Evolutionary conservation across 2,329 filamentous ascomycete genomes (phyloP).

Genomic region (Phaeophleospora eucalypticola): DNA sequence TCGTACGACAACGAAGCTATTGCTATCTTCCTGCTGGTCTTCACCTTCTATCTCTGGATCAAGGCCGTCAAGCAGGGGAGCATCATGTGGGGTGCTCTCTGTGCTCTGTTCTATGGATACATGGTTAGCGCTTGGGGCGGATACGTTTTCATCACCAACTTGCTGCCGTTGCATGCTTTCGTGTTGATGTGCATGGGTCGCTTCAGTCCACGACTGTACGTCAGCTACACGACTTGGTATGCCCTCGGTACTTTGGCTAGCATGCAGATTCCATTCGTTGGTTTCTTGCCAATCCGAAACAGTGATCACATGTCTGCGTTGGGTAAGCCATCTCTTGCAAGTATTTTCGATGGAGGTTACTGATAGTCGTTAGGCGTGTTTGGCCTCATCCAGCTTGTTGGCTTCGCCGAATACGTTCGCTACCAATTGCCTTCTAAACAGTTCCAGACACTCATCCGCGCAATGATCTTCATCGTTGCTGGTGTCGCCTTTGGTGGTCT

Average conservation of each 20-base stretch:
- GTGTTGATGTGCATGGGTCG: conserved; percentile 94
- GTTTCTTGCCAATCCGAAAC: conserved; percentile 91
- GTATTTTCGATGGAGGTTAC: conserved; percentile 21
- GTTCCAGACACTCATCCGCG: conserved; percentile 83
- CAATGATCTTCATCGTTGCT: conserved; percentile 71
- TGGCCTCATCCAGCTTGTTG: conserved; percentile 88
- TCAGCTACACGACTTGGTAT: conserved; percentile 98
- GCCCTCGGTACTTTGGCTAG: conserved; percentile 90
- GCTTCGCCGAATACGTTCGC: conserved; percentile 85
- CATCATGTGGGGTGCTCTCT: conserved; percentile 91
- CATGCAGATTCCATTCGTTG: conserved; percentile 99
- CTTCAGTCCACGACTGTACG: conserved; percentile 89
- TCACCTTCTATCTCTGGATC: conserved; percentile 99
- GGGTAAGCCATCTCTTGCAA: conserved; percentile 52
- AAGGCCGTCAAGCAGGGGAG: conserved; percentile 96
- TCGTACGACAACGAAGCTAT: conserved; percentile 99
- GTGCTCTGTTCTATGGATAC: conserved; percentile 96
- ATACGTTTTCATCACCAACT: conserved; percentile 98
- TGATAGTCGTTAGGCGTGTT: conserved; percentile 66
- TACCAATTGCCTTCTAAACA: conserved; percentile 86
- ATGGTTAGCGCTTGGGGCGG: conserved; percentile 99
- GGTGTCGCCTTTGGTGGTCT: conserved; percentile 69
- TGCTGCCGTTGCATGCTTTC: conserved; percentile 90
- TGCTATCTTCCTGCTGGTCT: conserved; percentile 96
- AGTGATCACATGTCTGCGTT: conserved; percentile 98